Evolutionary conservation across 2,329 filamentous ascomycete species (phyloP), one percentile per base, ranked within the genome.

Genomic region (Cercospora zeina): DNA sequence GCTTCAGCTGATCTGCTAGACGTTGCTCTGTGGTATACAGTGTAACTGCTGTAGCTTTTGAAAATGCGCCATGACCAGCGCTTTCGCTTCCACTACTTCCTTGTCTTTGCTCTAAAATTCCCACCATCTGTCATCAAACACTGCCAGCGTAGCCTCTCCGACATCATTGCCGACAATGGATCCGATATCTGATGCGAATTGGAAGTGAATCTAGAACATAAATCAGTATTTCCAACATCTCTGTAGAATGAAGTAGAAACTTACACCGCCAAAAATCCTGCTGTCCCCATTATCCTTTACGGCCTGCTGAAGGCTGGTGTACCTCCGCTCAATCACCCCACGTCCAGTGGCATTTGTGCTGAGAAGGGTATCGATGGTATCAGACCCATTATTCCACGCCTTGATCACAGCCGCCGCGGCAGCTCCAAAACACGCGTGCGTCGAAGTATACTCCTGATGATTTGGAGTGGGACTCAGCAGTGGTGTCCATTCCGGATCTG

Each of bases 381-480:
- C 56, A 50, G 71, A 69, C 4, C 62, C 64, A 16, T 66, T 67
- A 27, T 68, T 69, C 59, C 63, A 70, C 14, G 62, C 58, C 27
- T 62, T 64, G 21, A 73, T 67, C 11, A 70, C 67, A n/a, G 68
- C 65, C 1, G 67, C 66, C 5, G 68, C 71, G 24, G 71, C 70
- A 4, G 63, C 68, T 14, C 70, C 70, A 54, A 72, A 73, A 2
- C 67, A 69, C 2, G 71, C 68, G 53, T 72, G 70, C 4, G 71
- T 72, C 7, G 68, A 69, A 13, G 68, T 62, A 34, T 73, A 72
- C n/a, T 73, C 70, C 27, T 69, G 68, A 45, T 73, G 70, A 45
- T 67, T 72, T 2, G 70, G 70, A 16, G 70, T 73, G 8, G 62
- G 62, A 21, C 57, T 64, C 13, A 73, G 61, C 9, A 71, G 62